Conservation (phyloP, 306 rosid species). For the Medicago lupulina region DNA sequence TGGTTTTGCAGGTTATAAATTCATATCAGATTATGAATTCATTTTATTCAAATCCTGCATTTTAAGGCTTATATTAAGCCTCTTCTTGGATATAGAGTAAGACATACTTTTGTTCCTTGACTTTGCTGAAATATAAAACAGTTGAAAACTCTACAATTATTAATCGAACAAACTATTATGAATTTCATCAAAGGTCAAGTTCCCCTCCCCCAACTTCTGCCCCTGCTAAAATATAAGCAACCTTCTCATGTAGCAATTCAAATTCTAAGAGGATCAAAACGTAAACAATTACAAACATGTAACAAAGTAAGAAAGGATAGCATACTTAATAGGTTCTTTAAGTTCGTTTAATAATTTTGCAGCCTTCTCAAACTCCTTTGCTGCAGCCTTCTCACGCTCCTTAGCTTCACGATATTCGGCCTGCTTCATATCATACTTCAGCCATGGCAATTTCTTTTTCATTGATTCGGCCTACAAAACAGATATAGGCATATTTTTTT, state of each 20-base stretch:
- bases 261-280: conserved; percentile 21
- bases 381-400: conserved; percentile 67
- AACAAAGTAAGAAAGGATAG: conserved; percentile 26
- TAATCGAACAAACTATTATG: background rate
- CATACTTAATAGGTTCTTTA: conserved; percentile 79
- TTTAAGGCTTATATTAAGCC: background rate
- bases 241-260: conserved; percentile 28
- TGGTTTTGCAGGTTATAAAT: background rate
- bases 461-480: conserved; percentile 70
- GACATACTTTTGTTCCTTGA: background rate
- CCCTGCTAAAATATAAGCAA: conserved; percentile 33
- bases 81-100: background rate
- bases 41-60: conserved; percentile 4
- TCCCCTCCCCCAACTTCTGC: conserved; percentile 4
- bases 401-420: conserved; percentile 76
- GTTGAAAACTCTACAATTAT: conserved; percentile 21
- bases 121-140: conserved; percentile 21
- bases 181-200: conserved; percentile 14
- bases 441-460: conserved; percentile 96
- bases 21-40: background rate
- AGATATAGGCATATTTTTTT: conserved; percentile 5
- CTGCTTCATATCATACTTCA: conserved; percentile 85
- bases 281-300: background rate
- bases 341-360: conserved; percentile 68
- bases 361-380: conserved; percentile 70